Base-by-base conservation (phyloP, 352 stramenopile genomes). In the Phytopythium oedochilum region DNA sequence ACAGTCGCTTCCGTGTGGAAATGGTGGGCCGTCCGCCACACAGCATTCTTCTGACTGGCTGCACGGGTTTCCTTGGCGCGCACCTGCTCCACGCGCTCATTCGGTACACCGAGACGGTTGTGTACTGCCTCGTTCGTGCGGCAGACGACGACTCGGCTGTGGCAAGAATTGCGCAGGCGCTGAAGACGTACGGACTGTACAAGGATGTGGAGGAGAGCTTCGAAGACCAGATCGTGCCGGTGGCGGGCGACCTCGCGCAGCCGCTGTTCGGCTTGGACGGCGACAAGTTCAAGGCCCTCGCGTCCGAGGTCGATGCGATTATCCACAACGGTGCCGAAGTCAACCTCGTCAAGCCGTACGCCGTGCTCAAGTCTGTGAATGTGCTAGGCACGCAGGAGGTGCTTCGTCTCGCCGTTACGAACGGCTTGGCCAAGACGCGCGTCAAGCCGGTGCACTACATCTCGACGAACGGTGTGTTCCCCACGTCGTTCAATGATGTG, bases 301-400 rank as follows among this genome's bases (percentile, higher is more conserved):
- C 84, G 20, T 86, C 73, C n/a, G 85, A 92, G 36, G 75, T 96
- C 31, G 89, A 97, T 48, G 85, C 86, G 18, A 94, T 97, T 52
- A 59, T 97, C 55, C 91, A 97, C 65, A 97, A 95, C 63, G 91
- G 84, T 22, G 91, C 91, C n/a, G 76, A 96, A 39, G 91, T 97
- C 18, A 96, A 96, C 59, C 64, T 97, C n/a, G 89, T 95, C 20
- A 94, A 96, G 56, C 83, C 88, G 12, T 97, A 96, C 58, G 76
- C 94, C 34, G 64, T 76, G 20, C 69, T 97, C 32, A 93, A 92
- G 58, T 78, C 83, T 35, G 78, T 86, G 18, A 97, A 97, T 64
- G 91, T 97, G 31, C 68, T 96, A 7, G 91, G 86, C 22, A 97
- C 91, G 26, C 83, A 96, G 45, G 87, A 97, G 55, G 73, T 96